A percentile compares a stretch with the other conserved stretches of the same genome.
phyloP scores from a whole-genome alignment of 192 early-diverging fungal species.

The Rhizoclosmatium sp. region DNA sequence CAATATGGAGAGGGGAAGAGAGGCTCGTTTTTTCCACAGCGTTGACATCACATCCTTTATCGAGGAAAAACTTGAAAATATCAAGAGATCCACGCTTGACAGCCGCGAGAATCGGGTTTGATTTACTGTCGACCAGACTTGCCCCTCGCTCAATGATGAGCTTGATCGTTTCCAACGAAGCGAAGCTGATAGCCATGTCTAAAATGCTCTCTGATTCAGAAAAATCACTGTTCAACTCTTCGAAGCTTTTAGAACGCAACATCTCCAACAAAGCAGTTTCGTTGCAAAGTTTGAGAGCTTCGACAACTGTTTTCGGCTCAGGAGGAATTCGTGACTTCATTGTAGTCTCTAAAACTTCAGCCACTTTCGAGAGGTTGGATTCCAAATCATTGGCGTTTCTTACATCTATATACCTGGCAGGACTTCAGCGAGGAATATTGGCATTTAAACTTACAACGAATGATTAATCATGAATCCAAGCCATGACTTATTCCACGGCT shows the following conservation, averaged over 20 bases:
- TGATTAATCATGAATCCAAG: conserved; percentile 26
- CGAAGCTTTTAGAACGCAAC: not conserved
- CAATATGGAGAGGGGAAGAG: conserved; percentile 15
- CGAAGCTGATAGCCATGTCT: not conserved
- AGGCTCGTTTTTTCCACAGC: not conserved
- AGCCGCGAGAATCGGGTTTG: not conserved
- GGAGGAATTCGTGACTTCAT: too few relatives aligned
- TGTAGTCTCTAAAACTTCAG: not conserved
- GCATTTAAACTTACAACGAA: conserved; percentile 4
- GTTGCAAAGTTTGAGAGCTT: too few relatives aligned
- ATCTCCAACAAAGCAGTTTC: not conserved
- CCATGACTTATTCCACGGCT: conserved; percentile 22
- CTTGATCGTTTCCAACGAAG: not conserved
- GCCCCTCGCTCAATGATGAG: not conserved
- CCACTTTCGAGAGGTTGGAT: not conserved
- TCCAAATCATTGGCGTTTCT: not conserved
- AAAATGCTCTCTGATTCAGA: not conserved
- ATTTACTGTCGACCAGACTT: too few relatives aligned
- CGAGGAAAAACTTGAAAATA: conserved; percentile 2
- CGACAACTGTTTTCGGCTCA: too few relatives aligned
- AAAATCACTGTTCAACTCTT: not conserved
- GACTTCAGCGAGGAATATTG: not conserved
- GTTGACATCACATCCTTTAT: conserved; percentile 11
- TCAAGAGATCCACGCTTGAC: not conserved
- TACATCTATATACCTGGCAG: conserved; percentile 2